Evolutionary conservation across 768 basidiomycete genomes (phyloP).

Genomic region (Trametes coccinea): DNA sequence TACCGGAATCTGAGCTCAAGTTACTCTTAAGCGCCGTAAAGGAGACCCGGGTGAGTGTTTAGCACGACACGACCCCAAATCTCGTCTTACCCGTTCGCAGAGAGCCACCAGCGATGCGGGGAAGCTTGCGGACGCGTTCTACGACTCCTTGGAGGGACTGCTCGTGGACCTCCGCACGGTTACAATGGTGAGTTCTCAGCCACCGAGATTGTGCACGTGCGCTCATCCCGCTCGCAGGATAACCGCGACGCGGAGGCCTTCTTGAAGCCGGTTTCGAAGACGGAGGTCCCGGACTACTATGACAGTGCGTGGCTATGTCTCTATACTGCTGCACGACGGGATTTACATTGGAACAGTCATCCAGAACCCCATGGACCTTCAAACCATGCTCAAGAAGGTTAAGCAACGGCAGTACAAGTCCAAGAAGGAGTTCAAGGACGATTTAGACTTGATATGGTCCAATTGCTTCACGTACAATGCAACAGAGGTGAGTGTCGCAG

Average conservation of each 20-base stretch:
- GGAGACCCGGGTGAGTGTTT: conserved; percentile 75
- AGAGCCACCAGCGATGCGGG: conserved; percentile 58
- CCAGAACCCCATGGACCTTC: conserved; percentile 92
- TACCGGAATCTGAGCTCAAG: conserved; percentile 72
- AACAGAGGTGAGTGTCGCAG: conserved; percentile 62
- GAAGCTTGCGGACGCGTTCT: conserved; percentile 86
- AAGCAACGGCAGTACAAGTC: conserved; percentile 91
- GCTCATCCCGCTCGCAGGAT: conserved; percentile 45
- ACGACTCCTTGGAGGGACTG: conserved; percentile 90
- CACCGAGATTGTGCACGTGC: conserved; percentile 34
- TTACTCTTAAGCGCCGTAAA: conserved; percentile 82
- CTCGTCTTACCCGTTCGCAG: conserved; percentile 30
- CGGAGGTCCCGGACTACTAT: conserved; percentile 92
- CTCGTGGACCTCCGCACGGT: conserved; percentile 81
- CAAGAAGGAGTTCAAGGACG: conserved; percentile 90
- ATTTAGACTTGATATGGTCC: conserved; percentile 95
- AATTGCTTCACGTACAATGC: conserved; percentile 95
- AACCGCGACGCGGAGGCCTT: conserved; percentile 94
- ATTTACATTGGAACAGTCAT: conserved; percentile 60
- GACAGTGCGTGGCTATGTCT: conserved; percentile 55
- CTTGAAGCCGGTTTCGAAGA: conserved; percentile 86
- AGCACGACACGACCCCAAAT: conserved; percentile 19
- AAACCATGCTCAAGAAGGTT: conserved; percentile 90
- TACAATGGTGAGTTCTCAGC: conserved; percentile 53
- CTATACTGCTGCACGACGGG: too few species aligned